Evolutionary conservation across 2,329 filamentous ascomycete genomes (phyloP), one percentile per base, ranked within the genome.

Genomic region (Samsoniella hepiali): DNA sequence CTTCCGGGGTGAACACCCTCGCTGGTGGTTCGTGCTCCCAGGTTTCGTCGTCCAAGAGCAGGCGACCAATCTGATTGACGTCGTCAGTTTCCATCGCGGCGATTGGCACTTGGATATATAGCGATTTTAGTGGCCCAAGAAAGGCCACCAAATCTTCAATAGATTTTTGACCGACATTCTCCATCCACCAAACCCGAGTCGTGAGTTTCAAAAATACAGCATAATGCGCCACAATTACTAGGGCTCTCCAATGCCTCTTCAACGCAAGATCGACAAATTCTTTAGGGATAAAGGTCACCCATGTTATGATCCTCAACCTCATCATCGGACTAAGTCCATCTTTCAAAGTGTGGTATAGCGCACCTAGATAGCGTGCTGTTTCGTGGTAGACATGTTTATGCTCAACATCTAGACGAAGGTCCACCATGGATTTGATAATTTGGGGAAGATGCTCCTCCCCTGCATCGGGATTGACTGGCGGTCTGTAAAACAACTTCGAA

Each of bases 171-270:
- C 76, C 75, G 27, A 86, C 76, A 29, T 76, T 79, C 3, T 67
- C 63, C 61, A 82, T 72, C 83, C 83, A 86, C 84, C 84, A 86
- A 4, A 80, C 67, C 1, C 65, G 65, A 3, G 66, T 59, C 11
- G 74, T 71, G 2, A 82, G 59, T 69, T 83, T 84, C 58, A 79
- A 69, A 62, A 86, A 85, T 53, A 76, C 75, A 6, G 82, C 74
- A 64, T 84, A 84, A 66, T 86, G 75, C 1, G 81, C 82, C 11
- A 86, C 58, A 44, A 86, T 82, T 58, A 85, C 65, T 0, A 86
- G 73, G 2, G 82, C 78, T 34, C 80, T 78, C 0, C 81, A 80
- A 1, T 77, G 74, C 54, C 70, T 72, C 31, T 76, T 66, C 15
- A 76, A 74, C 1, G 77, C 77, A 7, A 83, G 72, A 2, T 78